A percentile compares a stretch with the other conserved stretches of the same genome.
phyloP scores from a whole-genome alignment of 2,329 filamentous ascomycete genomes.

The Zymoseptoria crescenta region DNA sequence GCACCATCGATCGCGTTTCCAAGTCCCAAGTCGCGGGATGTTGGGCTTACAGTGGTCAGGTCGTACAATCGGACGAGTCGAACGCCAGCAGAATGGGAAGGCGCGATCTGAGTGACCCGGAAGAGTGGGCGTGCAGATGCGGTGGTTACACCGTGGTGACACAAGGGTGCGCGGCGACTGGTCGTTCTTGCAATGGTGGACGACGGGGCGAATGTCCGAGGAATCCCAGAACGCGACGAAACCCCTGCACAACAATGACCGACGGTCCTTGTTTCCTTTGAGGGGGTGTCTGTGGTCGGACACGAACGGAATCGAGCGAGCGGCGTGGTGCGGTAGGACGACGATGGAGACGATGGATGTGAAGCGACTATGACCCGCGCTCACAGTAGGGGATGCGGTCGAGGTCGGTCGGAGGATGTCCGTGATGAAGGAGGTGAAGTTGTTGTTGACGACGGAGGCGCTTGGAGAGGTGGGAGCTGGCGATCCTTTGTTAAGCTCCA shows the following conservation, averaged over 20 bases:
- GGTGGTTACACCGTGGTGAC: conserved; percentile 34
- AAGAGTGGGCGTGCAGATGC: conserved; percentile 42
- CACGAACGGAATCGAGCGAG: neutral
- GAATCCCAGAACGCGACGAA: conserved; percentile 6
- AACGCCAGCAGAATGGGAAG: conserved; percentile 27
- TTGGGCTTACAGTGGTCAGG: conserved; percentile 30
- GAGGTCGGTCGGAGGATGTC: neutral
- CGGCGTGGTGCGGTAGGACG: neutral
- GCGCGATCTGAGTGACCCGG: conserved; percentile 33
- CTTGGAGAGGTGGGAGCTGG: conserved; percentile 32
- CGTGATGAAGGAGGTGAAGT: conserved; percentile 20
- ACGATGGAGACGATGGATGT: neutral
- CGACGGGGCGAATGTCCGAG: conserved; percentile 31
- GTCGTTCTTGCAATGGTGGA: conserved; percentile 20
- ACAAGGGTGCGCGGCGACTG: conserved; percentile 24
- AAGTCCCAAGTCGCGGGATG: conserved; percentile 29
- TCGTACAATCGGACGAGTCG: conserved; percentile 30
- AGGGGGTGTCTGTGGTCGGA: neutral
- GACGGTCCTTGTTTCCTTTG: neutral
- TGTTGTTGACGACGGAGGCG: conserved; percentile 13
- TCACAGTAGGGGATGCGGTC: neutral
- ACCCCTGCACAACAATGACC: conserved; percentile 1
- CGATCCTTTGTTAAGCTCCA: conserved; percentile 46
- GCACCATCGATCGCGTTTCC: conserved; percentile 30
- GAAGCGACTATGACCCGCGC: neutral